phyloP scores from a whole-genome alignment of 2,329 filamentous ascomycete genomes.

The Fusarium sp. region DNA sequence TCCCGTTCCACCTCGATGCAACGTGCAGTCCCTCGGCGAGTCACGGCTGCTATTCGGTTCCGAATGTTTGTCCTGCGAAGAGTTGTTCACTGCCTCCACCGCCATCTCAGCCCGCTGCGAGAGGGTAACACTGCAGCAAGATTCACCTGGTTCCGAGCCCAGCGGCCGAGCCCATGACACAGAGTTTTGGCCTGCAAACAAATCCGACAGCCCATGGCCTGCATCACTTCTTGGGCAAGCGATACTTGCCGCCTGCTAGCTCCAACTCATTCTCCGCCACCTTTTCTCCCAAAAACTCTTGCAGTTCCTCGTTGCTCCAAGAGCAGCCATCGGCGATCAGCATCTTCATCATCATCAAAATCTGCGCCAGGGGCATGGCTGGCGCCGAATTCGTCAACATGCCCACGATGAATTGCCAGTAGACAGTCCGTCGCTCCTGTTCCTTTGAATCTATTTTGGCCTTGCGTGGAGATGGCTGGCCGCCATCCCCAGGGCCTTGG shows the following conservation, averaged over 20 bases:
- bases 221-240: constrained; percentile 64
- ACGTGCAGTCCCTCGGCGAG: constrained; percentile 9
- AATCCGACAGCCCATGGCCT: constrained; percentile 4
- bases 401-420: constrained; percentile 90
- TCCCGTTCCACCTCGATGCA: constrained; percentile 6
- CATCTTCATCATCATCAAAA: constrained; percentile 96
- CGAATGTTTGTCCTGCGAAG: constrained; percentile 16
- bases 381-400: constrained; percentile 93
- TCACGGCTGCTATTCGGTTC: constrained; percentile 8
- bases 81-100: constrained; percentile 16
- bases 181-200: constrained; percentile 8
- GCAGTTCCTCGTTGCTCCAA: constrained; percentile 87
- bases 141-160: constrained; percentile 18
- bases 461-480: constrained; percentile 57
- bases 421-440: constrained; percentile 67
- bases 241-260: constrained; percentile 74
- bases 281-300: constrained; percentile 80
- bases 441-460: constrained; percentile 69
- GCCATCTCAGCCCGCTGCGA: constrained; percentile 9
- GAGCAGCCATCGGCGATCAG: constrained; percentile 86
- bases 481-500: constrained; percentile 38
- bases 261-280: constrained; percentile 75
- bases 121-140: constrained; percentile 29
- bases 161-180: constrained; percentile 1
- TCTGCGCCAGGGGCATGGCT: constrained; percentile 79